A percentile compares a stretch with the other conserved stretches of the same genome.
Evolutionary conservation across 139 green algal genomes (phyloP).

Genomic region (Chlamydomonas schloesseri): DNA sequence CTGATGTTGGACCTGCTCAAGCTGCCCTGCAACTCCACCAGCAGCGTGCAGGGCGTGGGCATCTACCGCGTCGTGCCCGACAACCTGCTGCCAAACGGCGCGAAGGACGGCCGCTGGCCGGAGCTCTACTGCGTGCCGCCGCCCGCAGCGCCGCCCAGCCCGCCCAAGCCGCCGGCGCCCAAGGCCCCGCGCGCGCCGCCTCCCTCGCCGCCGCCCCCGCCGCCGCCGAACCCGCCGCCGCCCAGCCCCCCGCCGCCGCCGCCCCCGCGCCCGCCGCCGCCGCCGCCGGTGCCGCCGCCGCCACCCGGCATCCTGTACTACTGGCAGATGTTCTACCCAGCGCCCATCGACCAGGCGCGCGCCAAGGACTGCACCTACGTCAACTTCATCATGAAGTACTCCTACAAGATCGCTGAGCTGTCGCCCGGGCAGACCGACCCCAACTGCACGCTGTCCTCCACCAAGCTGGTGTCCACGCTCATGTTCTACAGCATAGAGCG

Average conservation of each 20-base stretch:
- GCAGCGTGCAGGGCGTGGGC: background rate
- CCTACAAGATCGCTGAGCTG: constrained; percentile 11
- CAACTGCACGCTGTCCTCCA: background rate
- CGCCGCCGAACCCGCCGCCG: background rate
- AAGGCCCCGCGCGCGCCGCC: background rate
- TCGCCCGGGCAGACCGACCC: background rate
- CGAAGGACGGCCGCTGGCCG: background rate
- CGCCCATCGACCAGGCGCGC: too few species aligned
- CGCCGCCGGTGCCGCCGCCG: background rate
- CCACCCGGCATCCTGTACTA: constrained; percentile 1
- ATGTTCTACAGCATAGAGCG: background rate
- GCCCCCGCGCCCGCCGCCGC: background rate
- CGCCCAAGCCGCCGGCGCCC: background rate
- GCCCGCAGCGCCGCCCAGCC: background rate
- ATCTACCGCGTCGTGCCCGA: background rate
- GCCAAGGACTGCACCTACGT: background rate
- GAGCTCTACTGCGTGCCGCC: constrained; percentile 12
- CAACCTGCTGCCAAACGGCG: too few species aligned
- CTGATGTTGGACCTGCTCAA: background rate
- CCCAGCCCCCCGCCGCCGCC: background rate
- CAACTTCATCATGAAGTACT: constrained; percentile 9
- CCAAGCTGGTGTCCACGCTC: background rate
- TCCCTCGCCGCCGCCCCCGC: background rate
- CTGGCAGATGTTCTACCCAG: constrained; percentile 21
- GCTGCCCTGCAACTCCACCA: constrained; percentile 8